phyloP scores from a whole-genome alignment of 805 yeast genomes.

The Torulaspora maleeae region DNA sequence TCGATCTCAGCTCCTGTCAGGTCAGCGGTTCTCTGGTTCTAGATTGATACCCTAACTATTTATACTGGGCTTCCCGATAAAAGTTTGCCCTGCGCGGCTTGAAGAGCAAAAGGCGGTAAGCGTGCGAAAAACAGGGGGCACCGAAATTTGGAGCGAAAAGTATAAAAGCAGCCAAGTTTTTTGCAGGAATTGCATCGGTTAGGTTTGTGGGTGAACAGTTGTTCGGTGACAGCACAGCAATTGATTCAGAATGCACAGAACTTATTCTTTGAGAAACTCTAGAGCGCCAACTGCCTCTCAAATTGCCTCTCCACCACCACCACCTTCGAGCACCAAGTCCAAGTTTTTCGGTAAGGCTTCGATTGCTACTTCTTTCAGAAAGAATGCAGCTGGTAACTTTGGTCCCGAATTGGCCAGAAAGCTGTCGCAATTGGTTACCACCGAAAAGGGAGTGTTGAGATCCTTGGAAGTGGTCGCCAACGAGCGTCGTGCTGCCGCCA shows the following conservation, averaged over 20 bases:
- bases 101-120: constrained; percentile 8
- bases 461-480: constrained; percentile 87
- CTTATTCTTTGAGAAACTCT: constrained; percentile 70
- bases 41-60: not conserved
- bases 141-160: not conserved
- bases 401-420: constrained; percentile 95
- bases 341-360: constrained; percentile 74
- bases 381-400: constrained; percentile 80
- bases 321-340: constrained; percentile 67
- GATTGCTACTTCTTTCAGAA: constrained; percentile 66
- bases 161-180: constrained; percentile 1
- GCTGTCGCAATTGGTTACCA: constrained; percentile 84
- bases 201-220: no score
- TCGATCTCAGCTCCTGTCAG: no score
- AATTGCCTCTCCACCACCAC: constrained; percentile 75
- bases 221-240: not conserved
- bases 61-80: constrained; percentile 3
- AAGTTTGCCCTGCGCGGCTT: constrained; percentile 4
- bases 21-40: not conserved
- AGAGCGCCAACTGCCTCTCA: constrained; percentile 84
- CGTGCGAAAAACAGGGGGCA: constrained; percentile 3
- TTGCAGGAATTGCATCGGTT: not conserved
- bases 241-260: constrained; percentile 62
- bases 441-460: constrained; percentile 94
- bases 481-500: constrained; percentile 94